Conservation (phyloP, 2,329 filamentous ascomycete species). For the Fusarium sp. region DNA sequence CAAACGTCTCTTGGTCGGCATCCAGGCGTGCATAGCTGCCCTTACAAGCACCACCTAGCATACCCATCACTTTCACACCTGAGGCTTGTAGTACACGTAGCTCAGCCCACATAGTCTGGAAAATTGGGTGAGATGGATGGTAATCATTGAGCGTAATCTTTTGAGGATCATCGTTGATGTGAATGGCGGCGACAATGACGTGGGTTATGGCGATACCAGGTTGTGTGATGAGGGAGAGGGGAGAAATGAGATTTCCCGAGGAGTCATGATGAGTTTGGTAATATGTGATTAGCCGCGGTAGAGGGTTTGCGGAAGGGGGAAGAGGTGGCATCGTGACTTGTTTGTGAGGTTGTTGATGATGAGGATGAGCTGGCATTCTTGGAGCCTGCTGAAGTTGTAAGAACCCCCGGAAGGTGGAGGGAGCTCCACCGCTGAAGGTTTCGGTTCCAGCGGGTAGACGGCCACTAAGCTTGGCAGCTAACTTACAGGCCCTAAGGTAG, state of each 20-base stretch:
- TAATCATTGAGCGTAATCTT: constrained; percentile 84
- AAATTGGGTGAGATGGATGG: constrained; percentile 71
- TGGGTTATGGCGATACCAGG: constrained; percentile 71
- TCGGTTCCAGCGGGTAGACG: constrained; percentile 8
- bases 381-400: not conserved
- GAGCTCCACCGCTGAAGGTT: constrained; percentile 4
- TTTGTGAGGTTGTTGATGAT: not conserved
- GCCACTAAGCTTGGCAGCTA: constrained; percentile 14
- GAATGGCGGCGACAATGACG: constrained; percentile 86
- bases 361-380: not conserved
- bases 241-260: constrained; percentile 57
- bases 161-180: constrained; percentile 75
- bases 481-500: not conserved
- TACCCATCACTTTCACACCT: constrained; percentile 83
- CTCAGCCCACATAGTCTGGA: constrained; percentile 81
- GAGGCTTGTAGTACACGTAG: constrained; percentile 74
- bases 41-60: constrained; percentile 86
- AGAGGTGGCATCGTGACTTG: constrained; percentile 45
- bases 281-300: constrained; percentile 61
- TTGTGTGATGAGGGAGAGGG: constrained; percentile 61
- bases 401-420: not conserved
- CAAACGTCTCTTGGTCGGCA: constrained; percentile 68
- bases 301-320: constrained; percentile 40
- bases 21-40: constrained; percentile 73
- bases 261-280: constrained; percentile 64